Base-by-base conservation (phyloP, 1,284 basidiomycete species). In the Cryptococcus sp. region DNA sequence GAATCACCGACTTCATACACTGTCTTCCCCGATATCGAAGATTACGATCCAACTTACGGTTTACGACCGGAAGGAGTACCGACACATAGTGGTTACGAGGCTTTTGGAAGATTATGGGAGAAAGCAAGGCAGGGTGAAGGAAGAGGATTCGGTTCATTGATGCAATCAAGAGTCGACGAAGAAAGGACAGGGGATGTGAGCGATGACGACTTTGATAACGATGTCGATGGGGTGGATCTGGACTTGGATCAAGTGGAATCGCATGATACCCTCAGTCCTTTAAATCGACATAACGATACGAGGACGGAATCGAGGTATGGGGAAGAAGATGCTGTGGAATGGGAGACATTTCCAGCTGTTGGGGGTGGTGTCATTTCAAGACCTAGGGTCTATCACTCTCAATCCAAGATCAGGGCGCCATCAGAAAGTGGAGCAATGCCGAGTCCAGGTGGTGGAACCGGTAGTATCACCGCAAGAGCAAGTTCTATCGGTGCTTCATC, bases 1-100 rank as follows among this genome's bases (percentile, higher is more conserved):
- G 72, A 74, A 45, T 73, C 73, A 16, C 73, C 74, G 0, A 72
- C 72, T 9, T 67, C 69, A 0, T 73, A 72, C 54, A 79, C 80
- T 11, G 80, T 83, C 7, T 84, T 86, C 56, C 85, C 88, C 1
- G 90, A 93, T 50, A 81, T 92, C 39, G 92, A 94, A 73, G 83
- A 87, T 57, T 96, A 90, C 72, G 93, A 98, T 66, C 93, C 92
- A 0, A 97, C 93, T 0, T 97, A 98, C 66, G 93, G 93, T n/a
- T 78, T 97, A n/a, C 85, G 93, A 14, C 88, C 90, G 0, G 91
- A 93, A 64, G 86, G 87, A 11, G 79, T 93, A 4, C 91, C 91
- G 2, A 72, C 73, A 16, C 69, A 76, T 55, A 69, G 64, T 21
- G 72, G 74, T 1, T 72, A 76, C 50, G 74, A 75, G 50, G 69